Evolutionary conservation across 495 filamentous ascomycete species (phyloP).

Genomic region (Hypoxylon fragiforme): DNA sequence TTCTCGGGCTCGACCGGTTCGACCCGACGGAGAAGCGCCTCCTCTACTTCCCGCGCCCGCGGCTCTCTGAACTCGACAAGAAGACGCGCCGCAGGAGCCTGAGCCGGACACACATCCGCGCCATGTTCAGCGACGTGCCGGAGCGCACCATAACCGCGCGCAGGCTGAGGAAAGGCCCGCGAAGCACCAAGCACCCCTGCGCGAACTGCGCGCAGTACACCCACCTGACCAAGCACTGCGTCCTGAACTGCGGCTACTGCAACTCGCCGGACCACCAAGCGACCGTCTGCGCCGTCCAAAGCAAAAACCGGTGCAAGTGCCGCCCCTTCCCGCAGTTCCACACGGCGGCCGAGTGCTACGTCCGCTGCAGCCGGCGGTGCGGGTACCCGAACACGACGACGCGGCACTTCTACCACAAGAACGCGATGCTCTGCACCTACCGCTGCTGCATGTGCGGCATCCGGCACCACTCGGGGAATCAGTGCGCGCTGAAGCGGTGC

Average conservation of each 20-base stretch:
- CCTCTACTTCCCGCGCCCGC: slow-evolving; percentile 36
- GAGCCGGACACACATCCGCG: slow-evolving; percentile 42
- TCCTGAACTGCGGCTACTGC: slow-evolving; percentile 39
- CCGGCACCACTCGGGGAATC: slow-evolving; percentile 39
- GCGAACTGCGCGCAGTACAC: slow-evolving; percentile 37
- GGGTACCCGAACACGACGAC: slow-evolving; percentile 20
- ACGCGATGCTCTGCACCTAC: slow-evolving; percentile 41
- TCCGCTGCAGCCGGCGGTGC: slow-evolving; percentile 40
- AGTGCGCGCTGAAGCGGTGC: slow-evolving; percentile 39
- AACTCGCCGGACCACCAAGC: slow-evolving; percentile 33
- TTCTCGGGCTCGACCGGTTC: background rate
- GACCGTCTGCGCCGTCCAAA: slow-evolving; percentile 34
- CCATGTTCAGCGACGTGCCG: slow-evolving; percentile 39
- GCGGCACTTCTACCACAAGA: slow-evolving; percentile 36
- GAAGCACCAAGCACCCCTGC: slow-evolving; percentile 20
- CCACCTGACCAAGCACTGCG: slow-evolving; percentile 31
- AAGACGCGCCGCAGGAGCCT: slow-evolving; percentile 43
- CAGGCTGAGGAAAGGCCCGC: background rate
- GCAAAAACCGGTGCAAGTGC: slow-evolving; percentile 44
- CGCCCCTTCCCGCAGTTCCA: slow-evolving; percentile 43
- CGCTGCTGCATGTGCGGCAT: slow-evolving; percentile 50
- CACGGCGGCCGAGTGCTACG: slow-evolving; percentile 31
- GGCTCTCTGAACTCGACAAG: slow-evolving; percentile 36
- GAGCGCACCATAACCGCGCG: background rate
- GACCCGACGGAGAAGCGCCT: background rate